Evolutionary conservation across 805 yeast genomes (phyloP).

Genomic region (Saturnispora bothae): DNA sequence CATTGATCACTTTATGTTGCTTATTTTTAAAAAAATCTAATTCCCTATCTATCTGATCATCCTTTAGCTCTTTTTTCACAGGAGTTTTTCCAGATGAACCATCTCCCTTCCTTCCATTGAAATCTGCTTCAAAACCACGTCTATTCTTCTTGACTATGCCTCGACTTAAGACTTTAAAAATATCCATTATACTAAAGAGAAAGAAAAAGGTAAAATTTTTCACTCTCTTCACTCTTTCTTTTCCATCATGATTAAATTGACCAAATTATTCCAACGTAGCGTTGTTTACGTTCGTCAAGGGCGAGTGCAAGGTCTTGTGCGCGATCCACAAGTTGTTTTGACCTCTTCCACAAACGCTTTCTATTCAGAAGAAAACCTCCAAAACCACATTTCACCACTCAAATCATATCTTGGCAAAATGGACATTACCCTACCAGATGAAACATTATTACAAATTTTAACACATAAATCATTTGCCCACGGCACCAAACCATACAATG

Average conservation of each 20-base stretch:
- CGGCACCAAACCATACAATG: constrained; percentile 83
- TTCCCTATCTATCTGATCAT: constrained; percentile 52
- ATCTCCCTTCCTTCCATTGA: constrained; percentile 23
- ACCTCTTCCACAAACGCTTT: neutral
- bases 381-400: constrained; percentile 34
- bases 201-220: constrained; percentile 4
- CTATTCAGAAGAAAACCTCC: neutral
- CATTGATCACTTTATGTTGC: constrained; percentile 23
- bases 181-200: constrained; percentile 50
- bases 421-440: constrained; percentile 44
- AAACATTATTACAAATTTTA: constrained; percentile 63
- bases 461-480: constrained; percentile 95
- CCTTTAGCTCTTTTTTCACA: constrained; percentile 20
- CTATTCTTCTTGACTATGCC: constrained; percentile 72
- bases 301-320: constrained; percentile 60
- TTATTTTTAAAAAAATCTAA: constrained; percentile 73
- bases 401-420: constrained; percentile 33
- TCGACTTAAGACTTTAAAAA: constrained; percentile 72
- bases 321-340: constrained; percentile 54
- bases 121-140: constrained; percentile 35
- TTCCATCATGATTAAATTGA: too few relatives aligned
- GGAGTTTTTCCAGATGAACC: constrained; percentile 29
- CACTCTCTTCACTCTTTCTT: neutral
- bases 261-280: neutral
- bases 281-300: constrained; percentile 37